These are phyloP conservation scores for Amorphotheca resinae DNA, from an alignment of 495 filamentous ascomycete species.

Conservation along the genomic window DNA sequence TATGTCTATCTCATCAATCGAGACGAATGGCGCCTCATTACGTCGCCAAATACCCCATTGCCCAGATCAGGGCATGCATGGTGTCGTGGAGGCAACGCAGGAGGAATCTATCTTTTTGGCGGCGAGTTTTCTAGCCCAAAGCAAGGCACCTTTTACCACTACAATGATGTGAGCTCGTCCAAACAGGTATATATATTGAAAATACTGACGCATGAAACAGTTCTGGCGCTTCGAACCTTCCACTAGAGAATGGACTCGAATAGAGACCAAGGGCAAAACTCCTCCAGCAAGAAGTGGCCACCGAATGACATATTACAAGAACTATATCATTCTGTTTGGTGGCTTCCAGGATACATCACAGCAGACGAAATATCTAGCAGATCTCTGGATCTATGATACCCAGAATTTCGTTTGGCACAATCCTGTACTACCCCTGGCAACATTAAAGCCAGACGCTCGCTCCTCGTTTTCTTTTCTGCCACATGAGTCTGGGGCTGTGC, in stretches of 20 bases:
- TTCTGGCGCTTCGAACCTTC: conserved; percentile 85
- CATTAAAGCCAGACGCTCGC: conserved; percentile 76
- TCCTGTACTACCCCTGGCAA: conserved; percentile 55
- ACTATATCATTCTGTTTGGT: conserved; percentile 62
- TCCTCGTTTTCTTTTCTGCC: conserved; percentile 86
- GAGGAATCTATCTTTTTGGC: conserved; percentile 79
- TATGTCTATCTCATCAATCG: conserved; percentile 79
- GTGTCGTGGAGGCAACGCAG: conserved; percentile 71
- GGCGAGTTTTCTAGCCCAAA: conserved; percentile 72
- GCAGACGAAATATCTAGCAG: conserved; percentile 76
- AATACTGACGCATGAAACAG: conserved; percentile 5
- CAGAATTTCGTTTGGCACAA: conserved; percentile 65
- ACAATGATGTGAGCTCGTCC: conserved; percentile 50
- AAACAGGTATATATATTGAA: neutral
- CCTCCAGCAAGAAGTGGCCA: conserved; percentile 88
- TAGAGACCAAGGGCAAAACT: conserved; percentile 77
- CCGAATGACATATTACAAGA: conserved; percentile 90
- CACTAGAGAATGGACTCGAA: conserved; percentile 74
- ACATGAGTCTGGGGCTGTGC: conserved; percentile 73
- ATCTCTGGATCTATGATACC: conserved; percentile 53
- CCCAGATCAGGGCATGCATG: conserved; percentile 88
- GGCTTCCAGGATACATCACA: conserved; percentile 95
- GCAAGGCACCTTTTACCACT: conserved; percentile 97
- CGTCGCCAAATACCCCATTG: conserved; percentile 80
- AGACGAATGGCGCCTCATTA: conserved; percentile 80